Base-by-base conservation (phyloP, 2,329 filamentous ascomycete species). In the Plenodomus lindquistii region DNA sequence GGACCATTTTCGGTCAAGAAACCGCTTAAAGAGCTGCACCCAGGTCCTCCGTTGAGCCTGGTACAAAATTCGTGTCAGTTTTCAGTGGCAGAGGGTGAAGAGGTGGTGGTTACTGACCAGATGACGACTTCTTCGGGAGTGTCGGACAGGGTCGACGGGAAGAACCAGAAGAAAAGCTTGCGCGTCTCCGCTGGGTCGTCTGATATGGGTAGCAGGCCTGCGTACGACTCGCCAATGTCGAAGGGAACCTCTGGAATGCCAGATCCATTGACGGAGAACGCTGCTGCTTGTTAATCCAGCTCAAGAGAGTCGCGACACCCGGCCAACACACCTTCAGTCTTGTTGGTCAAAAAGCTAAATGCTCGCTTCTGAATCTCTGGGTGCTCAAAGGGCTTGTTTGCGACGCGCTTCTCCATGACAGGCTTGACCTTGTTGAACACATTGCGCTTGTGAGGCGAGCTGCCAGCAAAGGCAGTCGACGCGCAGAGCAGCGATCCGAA, bases 1-100 rank as follows among this genome's bases (percentile, higher is more conserved):
- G 88, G 86, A 0, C 89, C 88, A 59, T 91, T 92, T 60, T 93
- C 89, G 42, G 89, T 87, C 9, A 93, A 68, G 1, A 92, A 75
- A 7, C 87, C 88, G 56, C 85, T 80, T 6, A 90, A 77, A 1
- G 85, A 88, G 24, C 61, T 68, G 53, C 73, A 75, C 2, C 73
- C 73, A 6, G 73, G 73, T 8, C 70, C 70, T 21, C 70, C 70
- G 39, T 73, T 73, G 41, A 72, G 62, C 67, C 66, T 69, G 35
- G 13, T 2, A 34, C 61, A 38, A 59, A 51, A 29, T 4, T 44
- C 11, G 22, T 57, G 16, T 55, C 47, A 18, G 46, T 16, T 37
- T 31, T 2, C 15, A 18, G 16, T 22, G 3, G 29, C 9, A 31
- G 6, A 15, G 9, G 8, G n/a, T 24, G 13, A 35, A n/a, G 0